Conservation (phyloP, 2,329 filamentous ascomycete genomes). For the Dryadomyces quercivorus region DNA sequence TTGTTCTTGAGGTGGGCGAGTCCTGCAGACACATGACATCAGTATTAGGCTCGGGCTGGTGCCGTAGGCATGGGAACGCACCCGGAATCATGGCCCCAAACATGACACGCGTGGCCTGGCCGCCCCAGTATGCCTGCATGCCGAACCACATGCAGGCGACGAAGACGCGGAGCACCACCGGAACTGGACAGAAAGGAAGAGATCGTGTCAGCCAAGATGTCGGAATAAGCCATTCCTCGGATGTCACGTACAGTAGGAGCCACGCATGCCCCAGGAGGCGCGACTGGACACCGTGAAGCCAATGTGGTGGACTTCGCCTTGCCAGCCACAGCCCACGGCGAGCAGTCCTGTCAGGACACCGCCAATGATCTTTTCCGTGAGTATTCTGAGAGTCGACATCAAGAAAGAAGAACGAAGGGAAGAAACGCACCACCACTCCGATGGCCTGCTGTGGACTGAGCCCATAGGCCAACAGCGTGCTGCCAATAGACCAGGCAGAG, state of each 20-base stretch:
- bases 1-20: slow-evolving; percentile 15
- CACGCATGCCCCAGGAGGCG: slow-evolving; percentile 28
- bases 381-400: too few relatives aligned
- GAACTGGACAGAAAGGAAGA: slow-evolving; percentile 8
- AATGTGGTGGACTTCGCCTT: slow-evolving; percentile 23
- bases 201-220: too few relatives aligned
- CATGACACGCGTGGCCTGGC: slow-evolving; percentile 15
- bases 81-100: slow-evolving; percentile 18
- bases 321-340: slow-evolving; percentile 21
- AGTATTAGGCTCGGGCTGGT: slow-evolving; percentile 11
- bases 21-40: slow-evolving; percentile 6
- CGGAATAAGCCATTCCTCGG: too few relatives aligned
- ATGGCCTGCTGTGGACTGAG: slow-evolving; percentile 10
- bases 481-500: slow-evolving; percentile 9
- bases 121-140: slow-evolving; percentile 17
- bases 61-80: slow-evolving; percentile 8
- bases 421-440: slow-evolving; percentile 11
- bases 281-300: slow-evolving; percentile 28
- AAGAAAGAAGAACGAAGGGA: slow-evolving; percentile 16
- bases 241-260: slow-evolving; percentile 21
- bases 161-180: slow-evolving; percentile 17
- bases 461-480: slow-evolving; percentile 7
- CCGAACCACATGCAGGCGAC: slow-evolving; percentile 24
- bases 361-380: slow-evolving; percentile 18
- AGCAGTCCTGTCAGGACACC: slow-evolving; percentile 15